A percentile compares a stretch with the other conserved stretches of the same genome.
Conservation (phyloP, 2,329 filamentous ascomycete species). For the Hysterium pulicare region DNA sequence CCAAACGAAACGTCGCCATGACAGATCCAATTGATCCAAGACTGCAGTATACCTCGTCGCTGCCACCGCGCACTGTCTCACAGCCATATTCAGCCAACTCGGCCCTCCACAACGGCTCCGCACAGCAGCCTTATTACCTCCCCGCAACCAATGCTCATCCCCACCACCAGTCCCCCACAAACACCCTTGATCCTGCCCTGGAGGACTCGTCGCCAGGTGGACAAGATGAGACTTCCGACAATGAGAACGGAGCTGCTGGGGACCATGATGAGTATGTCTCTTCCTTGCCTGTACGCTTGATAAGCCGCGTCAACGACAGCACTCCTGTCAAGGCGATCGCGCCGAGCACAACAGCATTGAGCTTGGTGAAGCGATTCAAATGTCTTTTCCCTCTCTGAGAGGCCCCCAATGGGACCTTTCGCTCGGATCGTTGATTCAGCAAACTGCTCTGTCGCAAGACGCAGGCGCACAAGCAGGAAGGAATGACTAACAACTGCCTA, state of each 20-base stretch:
- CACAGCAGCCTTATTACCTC: constrained; percentile 31
- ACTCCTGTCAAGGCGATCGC: neutral
- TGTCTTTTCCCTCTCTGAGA: no score
- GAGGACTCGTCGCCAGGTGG: constrained; percentile 27
- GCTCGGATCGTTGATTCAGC: no score
- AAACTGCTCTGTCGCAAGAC: no score
- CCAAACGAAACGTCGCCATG: constrained; percentile 13
- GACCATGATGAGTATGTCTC: constrained; percentile 27
- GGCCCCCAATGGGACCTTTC: no score
- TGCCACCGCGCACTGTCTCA: constrained; percentile 19
- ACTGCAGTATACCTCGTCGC: constrained; percentile 24
- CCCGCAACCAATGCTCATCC: constrained; percentile 18
- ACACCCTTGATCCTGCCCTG: constrained; percentile 28
- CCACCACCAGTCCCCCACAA: constrained; percentile 18
- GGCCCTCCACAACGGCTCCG: constrained; percentile 15
- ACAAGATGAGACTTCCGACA: constrained; percentile 19
- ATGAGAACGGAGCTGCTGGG: constrained; percentile 28
- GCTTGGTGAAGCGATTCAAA: no score
- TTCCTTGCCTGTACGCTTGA: neutral
- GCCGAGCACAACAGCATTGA: no score
- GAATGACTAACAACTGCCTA: no score
- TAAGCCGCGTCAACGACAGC: neutral
- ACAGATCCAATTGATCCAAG: constrained; percentile 30
- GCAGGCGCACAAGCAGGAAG: no score
- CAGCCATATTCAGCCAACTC: constrained; percentile 24